Evolutionary conservation across 2,329 filamentous ascomycete species (phyloP).

Genomic region (Dactylellina drechsleri): DNA sequence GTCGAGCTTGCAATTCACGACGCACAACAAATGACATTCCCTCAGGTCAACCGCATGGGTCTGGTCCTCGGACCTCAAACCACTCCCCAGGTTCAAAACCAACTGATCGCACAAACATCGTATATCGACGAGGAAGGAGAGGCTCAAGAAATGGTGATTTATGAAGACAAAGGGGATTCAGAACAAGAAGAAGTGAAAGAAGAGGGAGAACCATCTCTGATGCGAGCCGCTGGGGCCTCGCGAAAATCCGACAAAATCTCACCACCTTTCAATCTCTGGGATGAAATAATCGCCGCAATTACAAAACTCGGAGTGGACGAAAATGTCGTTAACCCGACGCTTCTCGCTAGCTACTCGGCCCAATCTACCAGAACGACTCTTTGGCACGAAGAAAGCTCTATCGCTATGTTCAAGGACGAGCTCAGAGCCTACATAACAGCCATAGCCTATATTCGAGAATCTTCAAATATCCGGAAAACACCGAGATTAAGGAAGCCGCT

Average conservation of each 20-base stretch:
- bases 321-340: neutral
- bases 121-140: neutral
- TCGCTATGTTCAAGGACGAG: constrained; percentile 19
- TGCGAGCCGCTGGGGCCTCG: neutral
- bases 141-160: too few species aligned
- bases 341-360: neutral
- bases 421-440: constrained; percentile 12
- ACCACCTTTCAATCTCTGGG: constrained; percentile 42
- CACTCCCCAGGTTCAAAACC: neutral
- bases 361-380: neutral
- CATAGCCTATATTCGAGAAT: constrained; percentile 16
- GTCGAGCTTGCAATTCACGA: neutral
- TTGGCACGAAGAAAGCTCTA: constrained; percentile 27
- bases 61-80: neutral
- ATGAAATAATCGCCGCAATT: constrained; percentile 21
- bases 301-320: constrained; percentile 5
- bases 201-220: neutral
- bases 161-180: neutral
- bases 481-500: neutral
- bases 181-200: neutral
- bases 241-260: constrained; percentile 19
- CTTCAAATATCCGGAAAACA: constrained; percentile 2
- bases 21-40: too few species aligned
- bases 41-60: neutral
- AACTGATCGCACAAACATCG: neutral